These are phyloP conservation scores for Anthostomella pinea DNA, from an alignment of 2,329 filamentous ascomycete genomes.

Conservation along the genomic window DNA sequence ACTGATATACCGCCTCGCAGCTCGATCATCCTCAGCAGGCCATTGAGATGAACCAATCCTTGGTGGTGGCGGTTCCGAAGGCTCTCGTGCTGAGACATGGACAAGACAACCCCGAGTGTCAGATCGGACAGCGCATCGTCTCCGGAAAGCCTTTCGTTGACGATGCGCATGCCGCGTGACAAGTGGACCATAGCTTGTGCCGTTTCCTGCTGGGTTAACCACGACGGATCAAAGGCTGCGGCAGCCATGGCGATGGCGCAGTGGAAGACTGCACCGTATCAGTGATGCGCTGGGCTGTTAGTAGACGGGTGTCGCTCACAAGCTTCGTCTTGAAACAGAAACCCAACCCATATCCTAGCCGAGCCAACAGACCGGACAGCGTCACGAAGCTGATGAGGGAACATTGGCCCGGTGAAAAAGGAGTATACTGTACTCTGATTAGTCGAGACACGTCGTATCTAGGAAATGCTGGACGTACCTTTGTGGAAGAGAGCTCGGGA, in stretches of 20 bases:
- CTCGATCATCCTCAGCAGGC: slow-evolving; percentile 28
- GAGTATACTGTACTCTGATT: slow-evolving; percentile 3
- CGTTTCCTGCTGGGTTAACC: slow-evolving; percentile 7
- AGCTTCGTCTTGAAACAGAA: slow-evolving; percentile 30
- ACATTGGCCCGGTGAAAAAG: slow-evolving; percentile 6
- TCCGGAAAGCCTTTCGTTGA: slow-evolving; percentile 29
- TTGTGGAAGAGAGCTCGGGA: slow-evolving; percentile 1
- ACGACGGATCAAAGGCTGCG: background rate
- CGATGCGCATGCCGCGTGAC: slow-evolving; percentile 22
- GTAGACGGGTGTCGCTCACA: slow-evolving; percentile 19
- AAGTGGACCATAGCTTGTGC: slow-evolving; percentile 24
- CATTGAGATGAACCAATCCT: slow-evolving; percentile 29
- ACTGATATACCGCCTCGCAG: slow-evolving; percentile 29
- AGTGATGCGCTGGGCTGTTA: background rate
- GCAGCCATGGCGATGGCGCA: slow-evolving; percentile 24
- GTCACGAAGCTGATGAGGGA: slow-evolving; percentile 4
- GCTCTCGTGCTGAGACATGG: slow-evolving; percentile 26
- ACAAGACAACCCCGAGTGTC: slow-evolving; percentile 29
- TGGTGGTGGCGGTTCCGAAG: slow-evolving; percentile 19
- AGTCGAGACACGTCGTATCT: too few relatives aligned
- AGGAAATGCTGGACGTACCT: background rate
- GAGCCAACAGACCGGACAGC: slow-evolving; percentile 4
- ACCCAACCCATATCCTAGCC: slow-evolving; percentile 22
- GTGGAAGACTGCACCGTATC: slow-evolving; percentile 24
- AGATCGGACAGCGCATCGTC: slow-evolving; percentile 23